These are phyloP conservation scores for Sugiyamaella mastotermitis DNA, from an alignment of 805 yeast genomes.

Conservation along the genomic window DNA sequence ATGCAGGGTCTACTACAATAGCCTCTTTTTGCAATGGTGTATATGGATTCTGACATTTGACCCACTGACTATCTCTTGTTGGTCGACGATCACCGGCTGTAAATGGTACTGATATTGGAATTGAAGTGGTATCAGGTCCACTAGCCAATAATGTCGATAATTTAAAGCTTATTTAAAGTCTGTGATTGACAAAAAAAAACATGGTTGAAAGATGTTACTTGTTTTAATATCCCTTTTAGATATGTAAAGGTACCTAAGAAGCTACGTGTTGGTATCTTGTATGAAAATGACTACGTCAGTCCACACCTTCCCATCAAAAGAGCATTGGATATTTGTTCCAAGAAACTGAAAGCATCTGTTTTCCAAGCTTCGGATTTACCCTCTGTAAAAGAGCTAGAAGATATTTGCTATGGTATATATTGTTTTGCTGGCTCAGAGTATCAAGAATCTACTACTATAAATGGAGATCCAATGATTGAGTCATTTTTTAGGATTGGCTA, in stretches of 20 bases:
- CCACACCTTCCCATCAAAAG: slow-evolving; percentile 32
- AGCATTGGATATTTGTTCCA: slow-evolving; percentile 37
- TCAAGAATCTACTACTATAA: slow-evolving; percentile 42
- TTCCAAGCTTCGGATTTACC: slow-evolving; percentile 21
- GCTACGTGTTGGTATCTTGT: neutral
- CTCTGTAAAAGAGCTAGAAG: slow-evolving; percentile 23
- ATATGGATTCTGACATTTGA: slow-evolving; percentile 45
- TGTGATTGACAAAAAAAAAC: slow-evolving; percentile 16
- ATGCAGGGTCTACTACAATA: slow-evolving; percentile 49
- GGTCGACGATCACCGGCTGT: slow-evolving; percentile 42
- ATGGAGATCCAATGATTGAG: slow-evolving; percentile 62
- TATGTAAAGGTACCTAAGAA: slow-evolving; percentile 10
- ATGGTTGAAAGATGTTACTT: slow-evolving; percentile 17
- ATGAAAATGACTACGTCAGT: slow-evolving; percentile 44
- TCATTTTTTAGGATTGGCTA: slow-evolving; percentile 18
- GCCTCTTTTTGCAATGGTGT: slow-evolving; percentile 41
- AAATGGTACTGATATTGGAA: slow-evolving; percentile 35
- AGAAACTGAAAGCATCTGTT: slow-evolving; percentile 12
- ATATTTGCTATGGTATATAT: slow-evolving; percentile 16
- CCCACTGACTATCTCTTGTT: slow-evolving; percentile 37
- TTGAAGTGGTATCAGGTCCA: slow-evolving; percentile 53
- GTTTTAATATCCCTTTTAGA: slow-evolving; percentile 21
- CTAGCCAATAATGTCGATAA: slow-evolving; percentile 58
- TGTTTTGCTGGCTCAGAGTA: slow-evolving; percentile 59
- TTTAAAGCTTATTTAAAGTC: slow-evolving; percentile 58